Conservation (phyloP, 345 rosid genomes). For the Lepidium aucheri region DNA sequence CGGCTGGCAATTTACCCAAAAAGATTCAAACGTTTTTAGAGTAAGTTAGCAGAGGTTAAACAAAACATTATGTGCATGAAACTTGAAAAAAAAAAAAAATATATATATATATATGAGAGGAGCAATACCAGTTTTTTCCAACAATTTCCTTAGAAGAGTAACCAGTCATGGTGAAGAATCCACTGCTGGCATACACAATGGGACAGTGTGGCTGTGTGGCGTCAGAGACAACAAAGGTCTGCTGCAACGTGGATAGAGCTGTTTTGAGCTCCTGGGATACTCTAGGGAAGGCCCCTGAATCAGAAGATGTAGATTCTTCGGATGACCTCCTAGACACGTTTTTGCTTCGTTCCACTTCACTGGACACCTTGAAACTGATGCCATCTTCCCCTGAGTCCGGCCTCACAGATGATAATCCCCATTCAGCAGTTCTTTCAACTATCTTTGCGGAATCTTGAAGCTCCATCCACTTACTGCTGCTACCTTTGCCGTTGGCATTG, state of each 20-base stretch:
- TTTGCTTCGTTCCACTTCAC: conserved; percentile 40
- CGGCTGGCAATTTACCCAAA: conserved; percentile 53
- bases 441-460: conserved; percentile 47
- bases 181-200: conserved; percentile 87
- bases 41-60: conserved; percentile 4
- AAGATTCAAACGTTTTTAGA: not conserved
- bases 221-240: conserved; percentile 94
- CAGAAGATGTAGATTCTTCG: conserved; percentile 46
- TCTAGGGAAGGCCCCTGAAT: conserved; percentile 49
- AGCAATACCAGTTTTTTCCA: conserved; percentile 80
- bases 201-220: conserved; percentile 87
- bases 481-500: not conserved
- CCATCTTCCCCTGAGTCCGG: conserved; percentile 39
- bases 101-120: too few species aligned
- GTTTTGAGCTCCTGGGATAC: conserved; percentile 83
- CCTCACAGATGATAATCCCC: conserved; percentile 64
- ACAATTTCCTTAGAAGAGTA: conserved; percentile 72
- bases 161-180: conserved; percentile 92
- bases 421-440: conserved; percentile 70
- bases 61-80: not conserved
- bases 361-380: conserved; percentile 37
- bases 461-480: conserved; percentile 63
- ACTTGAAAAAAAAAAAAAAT: not conserved
- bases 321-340: conserved; percentile 52
- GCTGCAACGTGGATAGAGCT: conserved; percentile 82